These are phyloP conservation scores for Trypanosoma rangeli DNA, from an alignment of 208 protist species.

Conservation along the genomic window DNA sequence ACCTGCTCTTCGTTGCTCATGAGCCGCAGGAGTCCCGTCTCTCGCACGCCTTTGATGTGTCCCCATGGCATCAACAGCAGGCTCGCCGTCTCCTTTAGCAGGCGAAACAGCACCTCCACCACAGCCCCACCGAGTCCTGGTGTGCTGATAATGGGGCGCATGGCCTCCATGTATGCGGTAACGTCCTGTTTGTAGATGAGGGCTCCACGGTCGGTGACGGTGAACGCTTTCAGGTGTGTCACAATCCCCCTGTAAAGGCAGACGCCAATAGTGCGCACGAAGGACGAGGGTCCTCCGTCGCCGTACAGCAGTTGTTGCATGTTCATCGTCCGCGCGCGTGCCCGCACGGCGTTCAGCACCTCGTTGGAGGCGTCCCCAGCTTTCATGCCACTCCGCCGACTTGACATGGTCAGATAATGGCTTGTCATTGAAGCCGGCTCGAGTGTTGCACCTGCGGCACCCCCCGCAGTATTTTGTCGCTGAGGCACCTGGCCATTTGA, in stretches of 20 bases:
- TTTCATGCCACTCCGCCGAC: neutral
- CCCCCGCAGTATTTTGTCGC: constrained; percentile 3
- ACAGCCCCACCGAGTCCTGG: constrained; percentile 79
- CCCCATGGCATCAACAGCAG: constrained; percentile 80
- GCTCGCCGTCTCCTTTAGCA: constrained; percentile 85
- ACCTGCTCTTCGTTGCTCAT: constrained; percentile 79
- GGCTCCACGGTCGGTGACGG: constrained; percentile 68
- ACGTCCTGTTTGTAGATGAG: constrained; percentile 90
- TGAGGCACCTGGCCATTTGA: constrained; percentile 58
- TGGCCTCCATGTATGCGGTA: constrained; percentile 83
- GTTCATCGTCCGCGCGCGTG: constrained; percentile 75
- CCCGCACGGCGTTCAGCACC: constrained; percentile 42
- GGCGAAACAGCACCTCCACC: constrained; percentile 77
- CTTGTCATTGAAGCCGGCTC: neutral
- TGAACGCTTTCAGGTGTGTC: constrained; percentile 70
- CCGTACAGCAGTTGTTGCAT: constrained; percentile 84
- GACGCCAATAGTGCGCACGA: constrained; percentile 83
- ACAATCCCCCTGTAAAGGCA: constrained; percentile 83
- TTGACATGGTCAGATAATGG: neutral
- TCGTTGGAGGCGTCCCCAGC: neutral
- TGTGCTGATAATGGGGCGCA: constrained; percentile 65
- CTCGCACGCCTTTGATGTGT: constrained; percentile 84
- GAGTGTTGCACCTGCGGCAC: neutral
- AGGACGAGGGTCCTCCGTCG: constrained; percentile 76
- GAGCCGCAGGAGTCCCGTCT: constrained; percentile 68